Conservation (phyloP, 2,329 filamentous ascomycete genomes). For the Lasiodiplodia sp. region DNA sequence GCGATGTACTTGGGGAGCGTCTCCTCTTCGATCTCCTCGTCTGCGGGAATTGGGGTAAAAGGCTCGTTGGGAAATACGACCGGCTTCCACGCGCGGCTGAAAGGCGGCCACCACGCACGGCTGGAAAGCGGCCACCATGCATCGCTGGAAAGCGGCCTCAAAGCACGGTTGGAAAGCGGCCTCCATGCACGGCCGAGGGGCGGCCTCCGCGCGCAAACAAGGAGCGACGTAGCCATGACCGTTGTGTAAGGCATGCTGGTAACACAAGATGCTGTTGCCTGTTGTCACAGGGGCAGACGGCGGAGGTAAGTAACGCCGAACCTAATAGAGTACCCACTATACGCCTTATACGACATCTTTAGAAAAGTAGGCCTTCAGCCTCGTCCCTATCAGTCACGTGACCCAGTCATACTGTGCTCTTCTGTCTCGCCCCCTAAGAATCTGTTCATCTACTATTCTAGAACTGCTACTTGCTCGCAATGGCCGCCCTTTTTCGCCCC, state of each 20-base stretch:
- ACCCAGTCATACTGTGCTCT: too few relatives aligned
- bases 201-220: neutral
- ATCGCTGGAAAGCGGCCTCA: neutral
- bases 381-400: too few relatives aligned
- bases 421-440: too few relatives aligned
- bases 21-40: slow-evolving; percentile 23
- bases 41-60: neutral
- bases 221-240: neutral
- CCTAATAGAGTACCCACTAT: too few relatives aligned
- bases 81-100: slow-evolving; percentile 16
- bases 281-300: neutral
- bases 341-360: too few relatives aligned
- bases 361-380: too few relatives aligned
- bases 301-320: neutral
- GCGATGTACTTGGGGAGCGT: slow-evolving; percentile 32
- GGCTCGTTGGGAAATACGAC: slow-evolving; percentile 1
- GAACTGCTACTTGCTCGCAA: too few relatives aligned
- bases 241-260: neutral
- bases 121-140: slow-evolving; percentile 6
- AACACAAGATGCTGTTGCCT: neutral
- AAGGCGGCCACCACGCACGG: neutral
- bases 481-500: too few relatives aligned
- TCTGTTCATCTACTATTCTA: too few relatives aligned
- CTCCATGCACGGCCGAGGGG: slow-evolving; percentile 12
- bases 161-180: neutral